phyloP scores from a whole-genome alignment of 1,284 basidiomycete species.

The Ustilago vetiveriae region DNA sequence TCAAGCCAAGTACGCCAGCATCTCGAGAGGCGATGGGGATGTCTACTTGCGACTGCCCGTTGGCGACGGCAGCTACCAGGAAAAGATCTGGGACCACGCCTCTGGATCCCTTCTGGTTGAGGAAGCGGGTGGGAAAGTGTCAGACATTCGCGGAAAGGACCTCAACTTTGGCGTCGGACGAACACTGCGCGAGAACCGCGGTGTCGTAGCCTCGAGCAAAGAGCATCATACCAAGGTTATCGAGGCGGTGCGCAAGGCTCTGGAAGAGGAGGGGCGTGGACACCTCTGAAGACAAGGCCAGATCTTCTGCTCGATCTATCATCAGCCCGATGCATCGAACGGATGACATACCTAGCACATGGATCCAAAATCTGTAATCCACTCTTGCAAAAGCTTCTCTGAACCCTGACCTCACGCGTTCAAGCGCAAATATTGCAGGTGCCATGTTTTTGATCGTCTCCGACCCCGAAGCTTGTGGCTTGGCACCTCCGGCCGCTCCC shows the following conservation, averaged over 20 bases:
- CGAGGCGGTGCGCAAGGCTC: constrained; percentile 78
- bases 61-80: constrained; percentile 77
- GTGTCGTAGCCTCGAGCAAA: constrained; percentile 81
- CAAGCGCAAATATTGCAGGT: too few species aligned
- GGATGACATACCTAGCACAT: too few species aligned
- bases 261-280: constrained; percentile 70
- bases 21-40: constrained; percentile 86
- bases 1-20: constrained; percentile 92
- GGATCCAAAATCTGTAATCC: too few species aligned
- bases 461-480: too few species aligned
- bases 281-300: constrained; percentile 32
- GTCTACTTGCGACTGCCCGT: constrained; percentile 92
- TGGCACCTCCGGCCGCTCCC: too few species aligned
- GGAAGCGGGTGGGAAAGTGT: constrained; percentile 87
- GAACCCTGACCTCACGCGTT: too few species aligned
- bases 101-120: constrained; percentile 84
- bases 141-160: constrained; percentile 80
- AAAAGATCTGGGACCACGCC: constrained; percentile 98
- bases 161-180: constrained; percentile 89
- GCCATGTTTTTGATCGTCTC: too few species aligned
- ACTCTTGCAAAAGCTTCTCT: too few species aligned
- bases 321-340: too few species aligned
- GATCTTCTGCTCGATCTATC: too few species aligned
- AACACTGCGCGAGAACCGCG: constrained; percentile 85
- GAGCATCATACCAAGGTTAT: constrained; percentile 77